phyloP scores from a whole-genome alignment of 345 rosid genomes.

The Pistacia vera region DNA sequence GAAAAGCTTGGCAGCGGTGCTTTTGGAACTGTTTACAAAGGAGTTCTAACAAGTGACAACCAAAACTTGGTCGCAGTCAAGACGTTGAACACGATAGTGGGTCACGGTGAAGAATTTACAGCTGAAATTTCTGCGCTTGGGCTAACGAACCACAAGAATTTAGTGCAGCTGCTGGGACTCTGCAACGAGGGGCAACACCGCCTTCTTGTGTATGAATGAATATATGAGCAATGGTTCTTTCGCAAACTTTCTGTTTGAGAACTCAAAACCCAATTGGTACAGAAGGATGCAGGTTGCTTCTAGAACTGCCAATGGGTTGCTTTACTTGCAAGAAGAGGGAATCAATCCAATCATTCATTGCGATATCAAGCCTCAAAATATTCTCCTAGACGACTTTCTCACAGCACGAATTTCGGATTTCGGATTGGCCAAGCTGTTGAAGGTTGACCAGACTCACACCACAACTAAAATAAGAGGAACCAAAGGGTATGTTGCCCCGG shows the following conservation, averaged over 20 bases:
- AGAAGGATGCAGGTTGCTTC: constrained; percentile 33
- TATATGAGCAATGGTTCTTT: constrained; percentile 37
- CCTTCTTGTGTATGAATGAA: constrained; percentile 44
- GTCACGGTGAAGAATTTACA: constrained; percentile 32
- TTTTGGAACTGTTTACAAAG: constrained; percentile 45
- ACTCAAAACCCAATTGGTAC: constrained; percentile 29
- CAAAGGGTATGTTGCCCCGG: constrained; percentile 45
- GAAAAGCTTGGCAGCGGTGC: constrained; percentile 46
- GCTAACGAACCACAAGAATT: constrained; percentile 44
- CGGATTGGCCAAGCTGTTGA: constrained; percentile 41
- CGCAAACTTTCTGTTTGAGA: constrained; percentile 27
- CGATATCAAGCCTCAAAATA: constrained; percentile 44
- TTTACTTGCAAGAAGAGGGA: constrained; percentile 43
- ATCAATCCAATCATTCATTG: constrained; percentile 40
- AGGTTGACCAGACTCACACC: constrained; percentile 29
- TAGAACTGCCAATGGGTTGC: constrained; percentile 37
- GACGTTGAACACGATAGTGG: constrained; percentile 21
- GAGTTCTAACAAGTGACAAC: constrained; percentile 7
- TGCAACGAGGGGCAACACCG: constrained; percentile 38
- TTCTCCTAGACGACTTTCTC: constrained; percentile 31
- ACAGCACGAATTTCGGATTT: constrained; percentile 37
- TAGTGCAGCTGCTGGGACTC: constrained; percentile 41
- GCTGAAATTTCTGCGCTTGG: constrained; percentile 39
- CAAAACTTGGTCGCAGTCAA: constrained; percentile 29
- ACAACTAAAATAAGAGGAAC: constrained; percentile 39